phyloP scores from a whole-genome alignment of 2,329 filamentous ascomycete species.

The Ustulina deusta region DNA sequence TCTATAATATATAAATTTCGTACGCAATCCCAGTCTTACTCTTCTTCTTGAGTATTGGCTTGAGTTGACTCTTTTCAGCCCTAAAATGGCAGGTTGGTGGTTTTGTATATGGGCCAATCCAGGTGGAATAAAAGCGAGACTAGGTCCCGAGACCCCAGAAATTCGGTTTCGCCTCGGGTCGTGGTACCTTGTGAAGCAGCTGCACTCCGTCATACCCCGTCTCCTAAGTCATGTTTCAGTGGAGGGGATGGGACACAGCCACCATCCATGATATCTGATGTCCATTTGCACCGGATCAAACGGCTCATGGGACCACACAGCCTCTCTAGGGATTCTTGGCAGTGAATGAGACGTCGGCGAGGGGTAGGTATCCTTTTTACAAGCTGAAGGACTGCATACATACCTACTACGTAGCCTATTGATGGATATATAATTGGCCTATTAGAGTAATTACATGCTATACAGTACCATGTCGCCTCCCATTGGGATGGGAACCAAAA shows the following conservation, averaged over 20 bases:
- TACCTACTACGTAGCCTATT: no score
- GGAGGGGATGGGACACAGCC: constrained; percentile 17
- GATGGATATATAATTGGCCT: constrained; percentile 6
- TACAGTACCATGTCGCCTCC: neutral
- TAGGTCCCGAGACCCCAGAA: constrained; percentile 6
- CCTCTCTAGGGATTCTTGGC: constrained; percentile 23
- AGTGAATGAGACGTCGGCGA: neutral
- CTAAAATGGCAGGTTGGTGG: neutral
- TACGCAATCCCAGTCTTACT: no score
- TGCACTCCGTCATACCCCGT: constrained; percentile 24
- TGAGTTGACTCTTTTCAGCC: neutral
- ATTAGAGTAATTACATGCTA: neutral
- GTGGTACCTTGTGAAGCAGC: constrained; percentile 7
- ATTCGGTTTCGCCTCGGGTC: constrained; percentile 25
- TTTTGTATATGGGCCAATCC: constrained; percentile 10
- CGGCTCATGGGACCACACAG: constrained; percentile 18
- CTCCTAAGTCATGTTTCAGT: constrained; percentile 34
- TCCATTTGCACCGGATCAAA: constrained; percentile 25
- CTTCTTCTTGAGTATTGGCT: neutral
- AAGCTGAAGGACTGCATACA: no score
- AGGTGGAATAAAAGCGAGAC: constrained; percentile 7
- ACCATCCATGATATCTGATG: constrained; percentile 10
- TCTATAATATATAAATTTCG: no score
- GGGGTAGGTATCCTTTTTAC: no score
- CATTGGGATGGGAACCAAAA: constrained; percentile 6